Evolutionary conservation across 2,329 filamentous ascomycete genomes (phyloP), one percentile per base, ranked within the genome.

Genomic region (Hypoxylon sp.): DNA sequence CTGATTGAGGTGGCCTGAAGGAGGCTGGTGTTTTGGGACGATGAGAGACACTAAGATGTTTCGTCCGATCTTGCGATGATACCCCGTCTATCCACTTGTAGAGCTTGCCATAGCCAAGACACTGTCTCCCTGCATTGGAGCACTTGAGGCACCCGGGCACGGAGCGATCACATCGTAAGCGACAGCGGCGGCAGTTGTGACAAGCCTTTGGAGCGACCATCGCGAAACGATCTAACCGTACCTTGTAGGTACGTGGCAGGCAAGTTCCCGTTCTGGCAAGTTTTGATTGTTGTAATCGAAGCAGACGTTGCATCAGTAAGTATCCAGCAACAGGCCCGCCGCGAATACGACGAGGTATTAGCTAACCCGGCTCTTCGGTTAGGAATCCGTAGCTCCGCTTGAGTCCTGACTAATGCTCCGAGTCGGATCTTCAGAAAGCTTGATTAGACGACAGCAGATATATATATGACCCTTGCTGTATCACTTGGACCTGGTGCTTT

Each of bases 141-240:
- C 85, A 88, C 74, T 87, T 88, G 66, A 82, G 79, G 71, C 85
- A 88, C 55, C 73, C 77, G 21, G 85, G 85, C 46, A 81, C 74
- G 27, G 84, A 86, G 58, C 81, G 79, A 72, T 88, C 85, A 72
- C 85, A 88, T 67, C 84, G 83, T 70, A 84, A 79, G 64, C 85
- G 81, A 68, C 80, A 80, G 55, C 80, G 81, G 58, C 84, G 83
- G 72, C 85, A 88, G 73, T 86, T 87, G 73, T 87, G 83, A 71
- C 85, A 88, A 58, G 81, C 68, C 67, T 78, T 81, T 62, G 40
- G 59, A 35, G 43, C 40, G 53, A 58, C 48, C 48, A 60, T 40
- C 13, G 27, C 15, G 21, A 33, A 35, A 18, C 15, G 29, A 40
- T 13, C 21, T 26, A n/a, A n/a, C n/a, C n/a, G n/a, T n/a, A n/a